phyloP scores from a whole-genome alignment of 2,329 filamentous ascomycete species.

The Tolypocladium tundrense region DNA sequence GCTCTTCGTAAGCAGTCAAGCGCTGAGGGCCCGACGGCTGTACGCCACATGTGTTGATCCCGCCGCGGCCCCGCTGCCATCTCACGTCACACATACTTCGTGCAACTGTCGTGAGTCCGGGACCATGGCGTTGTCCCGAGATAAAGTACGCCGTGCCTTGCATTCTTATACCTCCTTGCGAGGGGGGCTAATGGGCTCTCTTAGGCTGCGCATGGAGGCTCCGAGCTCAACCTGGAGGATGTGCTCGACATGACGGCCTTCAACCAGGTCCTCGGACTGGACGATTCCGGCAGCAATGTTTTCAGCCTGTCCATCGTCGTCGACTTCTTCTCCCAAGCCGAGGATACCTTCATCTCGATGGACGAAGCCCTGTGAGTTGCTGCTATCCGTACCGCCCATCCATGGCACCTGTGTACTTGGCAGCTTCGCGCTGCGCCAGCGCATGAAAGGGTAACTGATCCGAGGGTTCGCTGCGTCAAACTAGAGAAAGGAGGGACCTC shows the following conservation, averaged over 20 bases:
- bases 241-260: slow-evolving; percentile 74
- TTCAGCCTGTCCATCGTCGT: slow-evolving; percentile 85
- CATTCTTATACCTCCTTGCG: too few species aligned
- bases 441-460: slow-evolving; percentile 1
- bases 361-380: slow-evolving; percentile 65
- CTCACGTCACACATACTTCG: background rate
- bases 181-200: too few species aligned
- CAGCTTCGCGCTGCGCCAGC: too few species aligned
- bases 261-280: slow-evolving; percentile 96
- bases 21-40: background rate
- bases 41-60: background rate
- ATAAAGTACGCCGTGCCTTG: too few species aligned
- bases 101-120: background rate
- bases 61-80: background rate
- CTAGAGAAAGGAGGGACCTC: slow-evolving; percentile 59
- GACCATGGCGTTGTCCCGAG: background rate
- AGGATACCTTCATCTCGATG: slow-evolving; percentile 79
- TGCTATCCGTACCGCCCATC: background rate
- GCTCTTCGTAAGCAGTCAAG: background rate
- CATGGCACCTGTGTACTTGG: background rate
- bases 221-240: slow-evolving; percentile 53
- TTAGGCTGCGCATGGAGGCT: background rate
- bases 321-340: slow-evolving; percentile 87
- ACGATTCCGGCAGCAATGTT: slow-evolving; percentile 76
- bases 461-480: background rate